Evolutionary conservation across 768 basidiomycete species (phyloP), one percentile per base, ranked within the genome.

Genomic region (Podaxis rugospora): DNA sequence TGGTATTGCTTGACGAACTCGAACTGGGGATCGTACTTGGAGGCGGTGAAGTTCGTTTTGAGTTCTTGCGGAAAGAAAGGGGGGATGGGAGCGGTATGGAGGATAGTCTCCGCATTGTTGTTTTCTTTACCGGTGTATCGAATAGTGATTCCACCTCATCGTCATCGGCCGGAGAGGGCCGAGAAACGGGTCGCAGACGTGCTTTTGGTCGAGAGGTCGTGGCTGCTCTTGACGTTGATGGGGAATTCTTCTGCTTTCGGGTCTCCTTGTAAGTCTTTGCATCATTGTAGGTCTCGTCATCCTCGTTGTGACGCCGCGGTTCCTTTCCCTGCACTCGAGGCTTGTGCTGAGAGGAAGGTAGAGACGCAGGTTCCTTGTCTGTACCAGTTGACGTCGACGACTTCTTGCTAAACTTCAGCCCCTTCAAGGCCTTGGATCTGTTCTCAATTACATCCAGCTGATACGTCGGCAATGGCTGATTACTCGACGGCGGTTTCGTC

Each of bases 351-450:
- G 5, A 51, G 27, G 23, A 49, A 51, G 28, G 51, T 4, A 13
- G 32, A n/a, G 7, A 5, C 6, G 7, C 67, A 62, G 1, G 3
- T 35, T 27, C 47, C 10, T 57, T 55, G 36, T 14, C 35, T 16
- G 23, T n/a, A 16, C 9, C 27, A 16, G 21, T 27, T 11, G 16
- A n/a, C 10, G 0, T 57, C 28, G 64, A 67, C 59, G 71, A 77
- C 25, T 68, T 78, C 66, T 67, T 80, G 13, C 62, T 76, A 63
- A 77, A 80, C 62, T 71, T 76, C 27, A 74, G 59, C 4, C 7
- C 44, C 55, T 71, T 70, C 3, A 59, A 25, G 5, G 50, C 56
- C 13, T 50, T 57, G 2, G 64, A 52, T 28, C 55, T 51, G 25
- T 21, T 25, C 4, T 35, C 44, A 27, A 61, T 32, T 10, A 49